Conservation (phyloP, 139 green algal genomes). For the Auxenochlorella pyrenoidosa region DNA sequence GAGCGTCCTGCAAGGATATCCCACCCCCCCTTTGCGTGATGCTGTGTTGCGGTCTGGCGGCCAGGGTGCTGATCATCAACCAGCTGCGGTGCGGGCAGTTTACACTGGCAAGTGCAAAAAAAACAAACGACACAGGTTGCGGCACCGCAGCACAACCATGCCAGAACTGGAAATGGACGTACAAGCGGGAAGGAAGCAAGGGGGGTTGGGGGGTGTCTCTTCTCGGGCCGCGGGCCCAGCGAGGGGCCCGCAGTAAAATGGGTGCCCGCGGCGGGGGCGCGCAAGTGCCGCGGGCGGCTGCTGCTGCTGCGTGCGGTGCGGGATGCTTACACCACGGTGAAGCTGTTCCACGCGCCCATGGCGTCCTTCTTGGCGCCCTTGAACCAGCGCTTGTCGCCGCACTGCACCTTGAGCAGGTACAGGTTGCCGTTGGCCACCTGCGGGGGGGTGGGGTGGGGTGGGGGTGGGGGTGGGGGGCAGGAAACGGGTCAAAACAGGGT, state of each 20-base stretch:
- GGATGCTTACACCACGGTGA: conserved; percentile 75
- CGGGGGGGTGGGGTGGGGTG: conserved; percentile 87
- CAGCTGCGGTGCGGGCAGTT: background rate
- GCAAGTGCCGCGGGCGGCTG: conserved; percentile 7
- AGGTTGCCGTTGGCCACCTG: conserved; percentile 78
- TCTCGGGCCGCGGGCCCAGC: background rate
- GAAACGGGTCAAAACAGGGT: too few species aligned
- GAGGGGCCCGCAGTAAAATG: too few species aligned
- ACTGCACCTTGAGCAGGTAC: conserved; percentile 77
- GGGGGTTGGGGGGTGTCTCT: background rate
- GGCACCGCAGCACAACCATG: conserved; percentile 11
- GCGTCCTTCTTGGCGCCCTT: conserved; percentile 72
- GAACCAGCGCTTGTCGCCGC: conserved; percentile 88
- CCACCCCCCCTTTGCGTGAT: too few species aligned
- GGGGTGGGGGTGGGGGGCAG: conserved; percentile 45
- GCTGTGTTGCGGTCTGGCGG: background rate
- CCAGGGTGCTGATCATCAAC: background rate
- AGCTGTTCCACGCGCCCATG: conserved; percentile 58
- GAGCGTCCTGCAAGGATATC: too few species aligned
- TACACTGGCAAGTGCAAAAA: conserved; percentile 8
- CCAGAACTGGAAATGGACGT: conserved; percentile 12
- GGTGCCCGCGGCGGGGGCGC: too few species aligned
- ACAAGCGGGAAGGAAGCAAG: conserved; percentile 28
- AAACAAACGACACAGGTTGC: background rate
- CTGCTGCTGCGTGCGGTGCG: background rate